phyloP scores from a whole-genome alignment of 768 basidiomycete genomes.

The Suillus luteus region DNA sequence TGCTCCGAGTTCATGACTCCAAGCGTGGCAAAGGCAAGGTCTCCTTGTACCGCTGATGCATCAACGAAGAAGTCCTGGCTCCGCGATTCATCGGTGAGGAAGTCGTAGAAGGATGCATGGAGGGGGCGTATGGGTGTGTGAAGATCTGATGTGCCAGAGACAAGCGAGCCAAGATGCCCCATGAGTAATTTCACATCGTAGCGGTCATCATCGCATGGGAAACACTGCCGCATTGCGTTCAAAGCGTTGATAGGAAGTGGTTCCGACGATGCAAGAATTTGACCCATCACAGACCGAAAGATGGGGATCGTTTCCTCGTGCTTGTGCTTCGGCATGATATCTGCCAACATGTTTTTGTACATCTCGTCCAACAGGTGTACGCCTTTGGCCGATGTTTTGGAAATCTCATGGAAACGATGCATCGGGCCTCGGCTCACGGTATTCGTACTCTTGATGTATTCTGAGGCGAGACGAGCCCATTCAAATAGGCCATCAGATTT shows the following conservation, averaged over 20 bases:
- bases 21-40: conserved; percentile 24
- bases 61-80: conserved; percentile 18
- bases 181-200: conserved; percentile 13
- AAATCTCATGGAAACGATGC: not conserved
- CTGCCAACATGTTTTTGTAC: conserved; percentile 1
- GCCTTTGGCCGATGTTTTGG: not conserved
- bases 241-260: conserved; percentile 5
- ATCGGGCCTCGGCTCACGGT: not conserved
- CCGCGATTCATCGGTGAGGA: conserved; percentile 17
- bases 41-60: not conserved
- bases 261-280: conserved; percentile 2
- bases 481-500: conserved; percentile 14
- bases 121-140: conserved; percentile 19
- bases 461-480: conserved; percentile 15
- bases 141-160: conserved; percentile 5
- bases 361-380: conserved; percentile 8
- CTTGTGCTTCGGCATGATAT: not conserved
- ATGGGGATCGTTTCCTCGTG: not conserved
- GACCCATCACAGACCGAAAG: conserved; percentile 10
- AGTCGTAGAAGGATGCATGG: conserved; percentile 33
- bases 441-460: conserved; percentile 7
- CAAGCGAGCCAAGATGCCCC: not conserved
- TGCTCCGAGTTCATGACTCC: conserved; percentile 24
- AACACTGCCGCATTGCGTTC: not conserved
- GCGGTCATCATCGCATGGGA: conserved; percentile 22